Evolutionary conservation across 257 asterid genomes (phyloP).

Genomic region (Lantana camara): DNA sequence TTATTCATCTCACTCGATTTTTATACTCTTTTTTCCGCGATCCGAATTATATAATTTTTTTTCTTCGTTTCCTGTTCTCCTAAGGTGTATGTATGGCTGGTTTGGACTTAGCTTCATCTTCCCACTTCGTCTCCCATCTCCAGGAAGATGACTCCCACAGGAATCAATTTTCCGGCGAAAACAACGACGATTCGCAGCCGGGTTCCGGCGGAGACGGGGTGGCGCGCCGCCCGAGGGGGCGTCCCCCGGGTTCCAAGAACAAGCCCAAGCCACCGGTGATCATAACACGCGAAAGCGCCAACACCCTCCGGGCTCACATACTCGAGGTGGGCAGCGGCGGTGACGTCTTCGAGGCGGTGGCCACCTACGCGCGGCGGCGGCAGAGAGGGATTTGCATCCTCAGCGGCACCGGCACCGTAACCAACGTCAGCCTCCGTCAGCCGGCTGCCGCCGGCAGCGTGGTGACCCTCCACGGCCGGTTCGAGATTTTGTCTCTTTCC

Average conservation of each 20-base stretch:
- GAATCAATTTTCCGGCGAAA: slow-evolving; percentile 41
- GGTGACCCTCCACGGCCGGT: slow-evolving; percentile 72
- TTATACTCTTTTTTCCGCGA: slow-evolving; percentile 19
- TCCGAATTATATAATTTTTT: slow-evolving; percentile 29
- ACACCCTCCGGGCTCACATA: slow-evolving; percentile 89
- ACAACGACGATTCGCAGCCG: slow-evolving; percentile 29
- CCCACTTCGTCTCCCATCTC: slow-evolving; percentile 63
- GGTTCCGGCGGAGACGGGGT: slow-evolving; percentile 43
- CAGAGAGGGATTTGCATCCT: slow-evolving; percentile 78
- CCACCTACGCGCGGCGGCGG: slow-evolving; percentile 67
- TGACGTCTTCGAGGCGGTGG: slow-evolving; percentile 82
- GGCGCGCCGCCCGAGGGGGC: slow-evolving; percentile 54
- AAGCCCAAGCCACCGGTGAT: slow-evolving; percentile 88
- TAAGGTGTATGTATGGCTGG: slow-evolving; percentile 62
- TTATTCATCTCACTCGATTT: slow-evolving; percentile 16
- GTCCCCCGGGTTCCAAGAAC: slow-evolving; percentile 87
- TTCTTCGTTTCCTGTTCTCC: slow-evolving; percentile 21
- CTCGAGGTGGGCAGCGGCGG: slow-evolving; percentile 73
- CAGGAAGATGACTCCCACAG: slow-evolving; percentile 42
- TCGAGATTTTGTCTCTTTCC: slow-evolving; percentile 70
- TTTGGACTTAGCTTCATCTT: slow-evolving; percentile 71
- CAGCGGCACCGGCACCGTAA: slow-evolving; percentile 80
- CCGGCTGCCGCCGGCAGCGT: slow-evolving; percentile 72
- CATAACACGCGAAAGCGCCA: slow-evolving; percentile 84
- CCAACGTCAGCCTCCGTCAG: slow-evolving; percentile 76